phyloP scores from a whole-genome alignment of 805 yeast species.

The Lipomyces yamadae region DNA sequence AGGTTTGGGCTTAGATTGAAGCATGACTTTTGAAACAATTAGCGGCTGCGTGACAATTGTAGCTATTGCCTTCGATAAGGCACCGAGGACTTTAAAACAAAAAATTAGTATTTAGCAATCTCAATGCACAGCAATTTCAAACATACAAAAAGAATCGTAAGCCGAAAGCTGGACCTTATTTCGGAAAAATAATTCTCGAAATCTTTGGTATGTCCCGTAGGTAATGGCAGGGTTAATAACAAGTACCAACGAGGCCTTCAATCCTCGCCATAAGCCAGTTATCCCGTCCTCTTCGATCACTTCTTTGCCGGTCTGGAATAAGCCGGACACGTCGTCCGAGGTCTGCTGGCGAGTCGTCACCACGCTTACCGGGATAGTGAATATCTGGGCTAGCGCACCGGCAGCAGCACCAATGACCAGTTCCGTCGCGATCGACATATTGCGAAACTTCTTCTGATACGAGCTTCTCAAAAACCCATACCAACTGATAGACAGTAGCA shows the following conservation, averaged over 20 bases:
- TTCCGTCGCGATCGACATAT: slow-evolving; percentile 65
- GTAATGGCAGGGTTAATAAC: slow-evolving; percentile 87
- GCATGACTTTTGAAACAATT: slow-evolving; percentile 81
- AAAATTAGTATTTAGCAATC: not conserved
- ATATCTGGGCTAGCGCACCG: slow-evolving; percentile 78
- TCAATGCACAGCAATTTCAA: not conserved
- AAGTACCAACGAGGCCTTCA: slow-evolving; percentile 76
- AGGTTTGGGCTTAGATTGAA: slow-evolving; percentile 57
- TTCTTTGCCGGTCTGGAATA: slow-evolving; percentile 54
- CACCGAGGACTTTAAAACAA: slow-evolving; percentile 69
- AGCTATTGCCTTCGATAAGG: slow-evolving; percentile 79
- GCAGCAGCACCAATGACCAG: slow-evolving; percentile 76
- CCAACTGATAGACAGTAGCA: slow-evolving; percentile 52
- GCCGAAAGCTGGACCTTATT: slow-evolving; percentile 26
- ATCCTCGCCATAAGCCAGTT: slow-evolving; percentile 79
- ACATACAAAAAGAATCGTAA: slow-evolving; percentile 32
- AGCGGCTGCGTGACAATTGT: slow-evolving; percentile 82
- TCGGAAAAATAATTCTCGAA: slow-evolving; percentile 48
- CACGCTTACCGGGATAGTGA: slow-evolving; percentile 81
- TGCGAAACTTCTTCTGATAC: slow-evolving; percentile 53
- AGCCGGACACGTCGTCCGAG: slow-evolving; percentile 35
- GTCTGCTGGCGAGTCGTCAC: slow-evolving; percentile 65
- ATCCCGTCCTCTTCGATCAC: slow-evolving; percentile 68
- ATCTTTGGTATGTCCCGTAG: slow-evolving; percentile 76
- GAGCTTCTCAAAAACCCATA: slow-evolving; percentile 70